Evolutionary conservation across 345 rosid species (phyloP).

Genomic region (Gossypium ekmanianum): DNA sequence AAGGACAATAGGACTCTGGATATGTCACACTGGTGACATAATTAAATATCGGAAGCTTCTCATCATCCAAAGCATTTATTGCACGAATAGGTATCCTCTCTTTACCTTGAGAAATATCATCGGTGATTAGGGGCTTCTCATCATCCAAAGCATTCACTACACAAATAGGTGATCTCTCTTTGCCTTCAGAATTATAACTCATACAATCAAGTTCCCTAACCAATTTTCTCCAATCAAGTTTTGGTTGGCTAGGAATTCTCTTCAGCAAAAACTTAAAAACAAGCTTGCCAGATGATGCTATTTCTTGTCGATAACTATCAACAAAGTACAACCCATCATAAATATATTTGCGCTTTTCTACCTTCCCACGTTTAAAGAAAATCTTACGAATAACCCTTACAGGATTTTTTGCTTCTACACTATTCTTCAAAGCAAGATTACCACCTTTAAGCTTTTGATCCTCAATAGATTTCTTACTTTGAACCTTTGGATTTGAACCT

Average conservation of each 20-base stretch:
- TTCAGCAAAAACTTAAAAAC: constrained; percentile 62
- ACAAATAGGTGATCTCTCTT: constrained; percentile 50
- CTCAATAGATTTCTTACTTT: constrained; percentile 51
- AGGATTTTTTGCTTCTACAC: constrained; percentile 30
- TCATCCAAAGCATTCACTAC: constrained; percentile 63
- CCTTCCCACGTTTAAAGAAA: constrained; percentile 25
- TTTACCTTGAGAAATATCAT: constrained; percentile 52
- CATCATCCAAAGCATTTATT: constrained; percentile 59
- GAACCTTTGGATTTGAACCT: constrained; percentile 55
- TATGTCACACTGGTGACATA: constrained; percentile 49
- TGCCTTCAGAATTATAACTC: constrained; percentile 62
- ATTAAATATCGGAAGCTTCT: constrained; percentile 56
- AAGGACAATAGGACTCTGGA: constrained; percentile 39
- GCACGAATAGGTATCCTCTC: constrained; percentile 61
- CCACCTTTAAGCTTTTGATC: constrained; percentile 61
- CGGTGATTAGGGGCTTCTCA: constrained; percentile 12
- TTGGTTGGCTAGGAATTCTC: constrained; percentile 58
- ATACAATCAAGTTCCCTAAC: constrained; percentile 49
- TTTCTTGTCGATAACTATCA: constrained; percentile 44
- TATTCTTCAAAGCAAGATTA: constrained; percentile 68
- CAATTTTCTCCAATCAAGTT: constrained; percentile 45
- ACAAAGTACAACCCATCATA: constrained; percentile 76
- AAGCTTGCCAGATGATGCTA: constrained; percentile 49
- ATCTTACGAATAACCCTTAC: constrained; percentile 71
- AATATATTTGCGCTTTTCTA: constrained; percentile 24